Conservation (phyloP, 2,329 filamentous ascomycete species). For the Conoideocrella luteorostrata region DNA sequence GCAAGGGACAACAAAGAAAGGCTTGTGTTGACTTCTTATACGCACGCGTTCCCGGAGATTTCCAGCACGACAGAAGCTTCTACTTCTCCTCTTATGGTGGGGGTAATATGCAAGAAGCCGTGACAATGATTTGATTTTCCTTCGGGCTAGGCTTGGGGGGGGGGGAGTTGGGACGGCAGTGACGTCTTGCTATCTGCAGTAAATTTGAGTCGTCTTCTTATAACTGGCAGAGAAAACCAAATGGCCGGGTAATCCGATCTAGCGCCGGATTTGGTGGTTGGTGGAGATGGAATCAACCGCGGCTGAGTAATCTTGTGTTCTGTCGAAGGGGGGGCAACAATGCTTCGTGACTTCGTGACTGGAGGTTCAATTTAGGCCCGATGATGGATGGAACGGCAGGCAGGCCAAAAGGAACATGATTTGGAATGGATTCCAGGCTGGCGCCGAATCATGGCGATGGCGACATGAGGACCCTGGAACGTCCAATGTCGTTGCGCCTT, state of each 20-base stretch:
- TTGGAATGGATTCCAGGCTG: not conserved
- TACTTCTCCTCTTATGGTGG: no score
- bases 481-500: no score
- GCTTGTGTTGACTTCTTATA: no score
- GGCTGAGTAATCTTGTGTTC: not conserved
- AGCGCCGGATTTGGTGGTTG: not conserved
- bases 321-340: no score
- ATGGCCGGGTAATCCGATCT: no score
- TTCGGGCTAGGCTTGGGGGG: not conserved
- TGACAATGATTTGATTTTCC: not conserved
- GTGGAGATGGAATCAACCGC: not conserved
- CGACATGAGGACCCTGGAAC: no score
- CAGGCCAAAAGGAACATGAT: not conserved
- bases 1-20: not conserved
- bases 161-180: not conserved
- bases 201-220: not conserved
- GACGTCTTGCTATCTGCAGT: conserved; percentile 7
- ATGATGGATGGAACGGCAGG: not conserved
- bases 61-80: no score
- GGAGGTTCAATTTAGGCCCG: no score
- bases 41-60: no score
- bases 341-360: no score
- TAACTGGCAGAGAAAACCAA: not conserved
- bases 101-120: not conserved
- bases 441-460: not conserved